Evolutionary conservation across 495 filamentous ascomycete species (phyloP).

Genomic region (Aspergillus wentii): DNA sequence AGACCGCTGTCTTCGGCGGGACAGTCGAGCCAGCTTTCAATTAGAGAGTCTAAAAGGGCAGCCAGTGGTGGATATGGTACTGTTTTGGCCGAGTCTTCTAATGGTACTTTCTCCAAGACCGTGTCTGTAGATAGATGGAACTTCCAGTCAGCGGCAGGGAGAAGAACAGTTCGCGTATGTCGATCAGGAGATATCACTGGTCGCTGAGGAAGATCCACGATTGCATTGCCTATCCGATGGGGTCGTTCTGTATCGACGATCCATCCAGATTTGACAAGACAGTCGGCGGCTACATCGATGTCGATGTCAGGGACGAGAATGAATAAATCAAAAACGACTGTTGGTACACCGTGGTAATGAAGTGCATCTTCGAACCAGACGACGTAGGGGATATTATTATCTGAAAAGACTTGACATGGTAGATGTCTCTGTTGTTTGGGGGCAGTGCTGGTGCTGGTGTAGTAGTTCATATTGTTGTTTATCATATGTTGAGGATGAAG

Average conservation of each 20-base stretch:
- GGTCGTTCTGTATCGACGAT: constrained; percentile 7
- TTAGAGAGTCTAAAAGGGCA: constrained; percentile 6
- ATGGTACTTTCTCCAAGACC: background rate
- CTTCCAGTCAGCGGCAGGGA: constrained; percentile 15
- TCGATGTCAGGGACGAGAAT: constrained; percentile 20
- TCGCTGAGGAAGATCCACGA: constrained; percentile 8
- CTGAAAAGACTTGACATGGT: no score
- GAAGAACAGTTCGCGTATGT: no score
- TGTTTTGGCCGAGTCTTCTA: background rate
- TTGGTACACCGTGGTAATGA: constrained; percentile 19
- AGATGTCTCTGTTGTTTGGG: no score
- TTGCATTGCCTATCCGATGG: constrained; percentile 14
- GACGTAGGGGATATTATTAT: constrained; percentile 5
- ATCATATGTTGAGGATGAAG: no score
- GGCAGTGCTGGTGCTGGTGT: no score
- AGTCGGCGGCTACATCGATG: constrained; percentile 9
- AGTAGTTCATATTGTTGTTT: no score
- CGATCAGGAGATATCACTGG: constrained; percentile 10
- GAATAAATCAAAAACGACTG: constrained; percentile 20
- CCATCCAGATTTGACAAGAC: constrained; percentile 15
- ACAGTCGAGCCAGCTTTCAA: constrained; percentile 9
- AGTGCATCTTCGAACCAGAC: constrained; percentile 26
- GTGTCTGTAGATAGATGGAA: background rate
- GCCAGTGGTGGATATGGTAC: constrained; percentile 1
- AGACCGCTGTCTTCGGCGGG: constrained; percentile 1